Conservation (phyloP, 441 rosid genomes). For the Populus hybrid region DNA sequence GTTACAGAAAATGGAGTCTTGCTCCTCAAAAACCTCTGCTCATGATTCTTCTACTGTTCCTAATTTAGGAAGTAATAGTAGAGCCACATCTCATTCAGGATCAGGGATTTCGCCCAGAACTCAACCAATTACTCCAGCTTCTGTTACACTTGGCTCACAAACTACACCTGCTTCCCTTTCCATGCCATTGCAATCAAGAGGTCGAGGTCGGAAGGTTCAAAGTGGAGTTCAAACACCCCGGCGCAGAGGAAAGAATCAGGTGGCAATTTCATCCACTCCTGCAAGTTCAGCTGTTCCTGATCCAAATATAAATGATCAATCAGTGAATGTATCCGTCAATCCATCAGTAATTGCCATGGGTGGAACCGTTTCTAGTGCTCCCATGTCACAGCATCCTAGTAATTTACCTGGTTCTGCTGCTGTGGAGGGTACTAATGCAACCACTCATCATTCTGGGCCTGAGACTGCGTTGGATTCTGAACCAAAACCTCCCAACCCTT, state of each 20-base stretch:
- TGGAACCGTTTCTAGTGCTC: slow-evolving; percentile 32
- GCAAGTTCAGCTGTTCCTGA: slow-evolving; percentile 34
- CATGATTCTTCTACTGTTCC: slow-evolving; percentile 27
- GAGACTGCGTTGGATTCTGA: slow-evolving; percentile 36
- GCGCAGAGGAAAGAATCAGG: slow-evolving; percentile 69
- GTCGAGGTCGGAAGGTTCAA: slow-evolving; percentile 60
- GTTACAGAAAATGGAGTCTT: slow-evolving; percentile 35
- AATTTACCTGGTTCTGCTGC: slow-evolving; percentile 28
- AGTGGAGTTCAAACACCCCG: slow-evolving; percentile 52
- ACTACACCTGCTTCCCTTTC: slow-evolving; percentile 32
- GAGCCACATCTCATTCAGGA: slow-evolving; percentile 18
- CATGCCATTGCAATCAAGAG: slow-evolving; percentile 42
- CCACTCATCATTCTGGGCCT: slow-evolving; percentile 27
- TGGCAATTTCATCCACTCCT: slow-evolving; percentile 24
- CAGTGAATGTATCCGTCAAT: slow-evolving; percentile 20
- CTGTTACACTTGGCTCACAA: slow-evolving; percentile 35
- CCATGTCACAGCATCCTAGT: slow-evolving; percentile 22
- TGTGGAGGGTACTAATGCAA: slow-evolving; percentile 26
- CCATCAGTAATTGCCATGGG: slow-evolving; percentile 17
- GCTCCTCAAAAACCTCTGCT: slow-evolving; percentile 30
- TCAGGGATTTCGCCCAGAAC: slow-evolving; percentile 26
- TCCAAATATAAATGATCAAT: slow-evolving; percentile 33
- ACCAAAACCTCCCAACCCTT: slow-evolving; percentile 23
- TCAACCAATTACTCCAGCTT: slow-evolving; percentile 31
- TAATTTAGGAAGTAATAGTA: slow-evolving; percentile 22